Percentiles rank a stretch among this genome's conserved stretches.
These are phyloP conservation scores for Apiospora hydei DNA, from an alignment of 2,329 filamentous ascomycete genomes.

Conservation along the genomic window DNA sequence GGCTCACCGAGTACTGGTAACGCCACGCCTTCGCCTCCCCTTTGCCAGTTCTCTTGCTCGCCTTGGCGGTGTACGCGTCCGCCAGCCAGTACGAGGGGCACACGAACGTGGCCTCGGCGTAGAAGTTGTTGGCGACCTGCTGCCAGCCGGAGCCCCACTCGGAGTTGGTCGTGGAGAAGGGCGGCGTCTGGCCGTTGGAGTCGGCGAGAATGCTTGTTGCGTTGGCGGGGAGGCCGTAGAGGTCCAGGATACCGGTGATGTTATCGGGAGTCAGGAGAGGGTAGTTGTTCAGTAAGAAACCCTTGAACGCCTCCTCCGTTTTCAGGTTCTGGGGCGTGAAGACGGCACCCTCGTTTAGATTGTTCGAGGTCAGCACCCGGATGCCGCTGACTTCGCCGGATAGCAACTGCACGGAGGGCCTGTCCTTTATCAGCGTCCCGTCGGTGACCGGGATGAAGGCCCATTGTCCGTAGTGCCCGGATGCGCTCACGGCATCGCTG, in stretches of 20 bases:
- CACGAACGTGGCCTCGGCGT: slow-evolving; percentile 61
- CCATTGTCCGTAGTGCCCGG: slow-evolving; percentile 39
- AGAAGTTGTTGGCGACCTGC: slow-evolving; percentile 60
- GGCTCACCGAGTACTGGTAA: slow-evolving; percentile 57
- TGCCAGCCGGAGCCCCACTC: slow-evolving; percentile 59
- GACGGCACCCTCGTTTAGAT: slow-evolving; percentile 46
- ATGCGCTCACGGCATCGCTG: slow-evolving; percentile 40
- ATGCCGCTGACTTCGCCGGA: slow-evolving; percentile 42
- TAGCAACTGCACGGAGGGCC: slow-evolving; percentile 40
- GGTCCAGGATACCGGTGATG: slow-evolving; percentile 41
- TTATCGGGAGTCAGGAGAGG: slow-evolving; percentile 43
- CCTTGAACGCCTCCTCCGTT: slow-evolving; percentile 39
- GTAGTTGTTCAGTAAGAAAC: slow-evolving; percentile 44
- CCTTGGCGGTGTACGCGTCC: slow-evolving; percentile 48
- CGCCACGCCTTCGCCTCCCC: slow-evolving; percentile 46
- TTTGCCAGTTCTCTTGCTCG: slow-evolving; percentile 28
- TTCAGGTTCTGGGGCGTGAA: slow-evolving; percentile 48
- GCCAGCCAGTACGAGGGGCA: slow-evolving; percentile 65
- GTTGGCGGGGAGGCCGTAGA: slow-evolving; percentile 39
- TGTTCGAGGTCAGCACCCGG: slow-evolving; percentile 43
- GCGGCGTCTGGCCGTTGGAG: slow-evolving; percentile 45
- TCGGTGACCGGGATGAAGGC: slow-evolving; percentile 50
- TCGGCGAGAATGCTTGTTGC: slow-evolving; percentile 42
- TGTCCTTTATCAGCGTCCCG: slow-evolving; percentile 41
- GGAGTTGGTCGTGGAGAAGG: slow-evolving; percentile 58